phyloP scores from a whole-genome alignment of 2,329 filamentous ascomycete species.

The Tolypocladium tropicale region DNA sequence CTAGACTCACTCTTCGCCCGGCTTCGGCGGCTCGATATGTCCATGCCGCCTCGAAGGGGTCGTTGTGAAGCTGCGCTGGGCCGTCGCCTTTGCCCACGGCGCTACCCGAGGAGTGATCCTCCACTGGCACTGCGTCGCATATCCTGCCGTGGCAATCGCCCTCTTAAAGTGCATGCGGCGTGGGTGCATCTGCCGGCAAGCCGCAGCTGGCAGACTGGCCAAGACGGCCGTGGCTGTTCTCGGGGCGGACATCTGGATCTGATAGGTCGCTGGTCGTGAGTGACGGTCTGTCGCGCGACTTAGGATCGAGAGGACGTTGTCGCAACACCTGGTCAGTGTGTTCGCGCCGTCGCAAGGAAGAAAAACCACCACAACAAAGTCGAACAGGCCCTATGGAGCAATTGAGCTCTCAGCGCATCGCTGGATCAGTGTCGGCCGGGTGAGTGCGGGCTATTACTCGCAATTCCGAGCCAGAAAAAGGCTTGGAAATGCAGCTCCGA shows the following conservation, averaged over 20 bases:
- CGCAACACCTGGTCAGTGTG: neutral
- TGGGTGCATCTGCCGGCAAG: slow-evolving; percentile 18
- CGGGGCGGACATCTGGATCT: slow-evolving; percentile 18
- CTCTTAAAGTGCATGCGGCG: slow-evolving; percentile 9
- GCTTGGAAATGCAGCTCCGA: slow-evolving; percentile 8
- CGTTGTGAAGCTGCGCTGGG: slow-evolving; percentile 51
- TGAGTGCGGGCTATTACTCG: neutral
- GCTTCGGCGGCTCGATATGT: slow-evolving; percentile 73
- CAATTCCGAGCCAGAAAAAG: slow-evolving; percentile 2
- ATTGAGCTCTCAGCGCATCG: slow-evolving; percentile 1
- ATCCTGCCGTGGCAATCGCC: slow-evolving; percentile 2
- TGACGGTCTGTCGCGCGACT: neutral
- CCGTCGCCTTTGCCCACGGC: slow-evolving; percentile 8
- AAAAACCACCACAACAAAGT: neutral
- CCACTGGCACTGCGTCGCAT: slow-evolving; percentile 12
- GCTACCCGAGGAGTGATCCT: slow-evolving; percentile 3
- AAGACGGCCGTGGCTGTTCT: slow-evolving; percentile 22
- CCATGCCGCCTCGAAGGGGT: slow-evolving; percentile 56
- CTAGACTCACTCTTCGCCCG: slow-evolving; percentile 76
- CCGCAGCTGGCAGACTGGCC: slow-evolving; percentile 18
- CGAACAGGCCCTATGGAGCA: neutral
- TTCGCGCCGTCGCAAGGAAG: neutral
- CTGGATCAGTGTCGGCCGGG: neutral
- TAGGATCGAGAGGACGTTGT: neutral
- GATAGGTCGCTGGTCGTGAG: neutral